Conservation (phyloP, 139 green algal genomes). For the Parachlorella kessleri region DNA sequence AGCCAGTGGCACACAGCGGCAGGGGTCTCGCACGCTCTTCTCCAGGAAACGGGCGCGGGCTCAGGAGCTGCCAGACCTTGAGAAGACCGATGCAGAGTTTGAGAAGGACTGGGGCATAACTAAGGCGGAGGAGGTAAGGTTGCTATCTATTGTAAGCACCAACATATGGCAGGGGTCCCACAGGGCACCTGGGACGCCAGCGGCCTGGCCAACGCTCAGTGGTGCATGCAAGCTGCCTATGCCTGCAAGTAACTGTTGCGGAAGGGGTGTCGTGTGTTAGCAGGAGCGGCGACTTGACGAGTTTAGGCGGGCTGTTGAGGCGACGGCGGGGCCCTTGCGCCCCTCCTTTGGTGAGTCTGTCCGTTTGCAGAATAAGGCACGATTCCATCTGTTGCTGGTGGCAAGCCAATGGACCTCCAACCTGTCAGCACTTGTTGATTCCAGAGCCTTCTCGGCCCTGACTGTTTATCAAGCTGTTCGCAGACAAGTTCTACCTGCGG, state of each 20-base stretch:
- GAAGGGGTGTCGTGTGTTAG: no score
- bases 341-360: neutral
- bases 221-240: neutral
- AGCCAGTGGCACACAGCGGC: neutral
- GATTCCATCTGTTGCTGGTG: neutral
- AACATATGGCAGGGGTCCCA: neutral
- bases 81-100: constrained; percentile 27
- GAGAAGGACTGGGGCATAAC: constrained; percentile 36
- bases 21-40: neutral
- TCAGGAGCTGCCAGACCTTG: constrained; percentile 20
- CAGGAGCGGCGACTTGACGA: neutral
- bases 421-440: no score
- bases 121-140: constrained; percentile 28
- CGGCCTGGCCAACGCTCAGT: neutral
- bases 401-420: neutral
- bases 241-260: neutral
- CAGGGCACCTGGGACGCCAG: neutral
- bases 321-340: no score
- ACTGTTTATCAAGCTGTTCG: neutral
- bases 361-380: neutral
- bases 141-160: no score
- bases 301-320: neutral
- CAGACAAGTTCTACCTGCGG: constrained; percentile 51
- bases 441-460: neutral
- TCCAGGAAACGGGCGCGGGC: neutral